These are phyloP conservation scores for Yamadazyma friedrichii DNA, from an alignment of 1,139 yeast species.

Conservation along the genomic window DNA sequence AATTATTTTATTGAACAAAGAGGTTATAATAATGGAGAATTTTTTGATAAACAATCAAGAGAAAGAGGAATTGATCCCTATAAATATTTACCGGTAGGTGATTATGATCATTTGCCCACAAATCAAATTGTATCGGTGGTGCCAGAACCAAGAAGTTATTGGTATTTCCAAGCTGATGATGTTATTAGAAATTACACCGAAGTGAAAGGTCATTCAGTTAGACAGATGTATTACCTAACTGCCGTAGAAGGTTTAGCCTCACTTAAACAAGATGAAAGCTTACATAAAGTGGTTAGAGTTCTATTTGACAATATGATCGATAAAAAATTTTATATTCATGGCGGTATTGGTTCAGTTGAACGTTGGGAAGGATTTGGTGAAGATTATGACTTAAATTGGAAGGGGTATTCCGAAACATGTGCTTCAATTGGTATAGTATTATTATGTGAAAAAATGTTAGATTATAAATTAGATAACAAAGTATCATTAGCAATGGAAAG, in stretches of 20 bases:
- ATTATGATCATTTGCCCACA: constrained; percentile 11
- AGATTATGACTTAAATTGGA: constrained; percentile 19
- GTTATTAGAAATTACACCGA: constrained; percentile 14
- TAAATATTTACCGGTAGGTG: constrained; percentile 11
- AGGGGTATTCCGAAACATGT: constrained; percentile 23
- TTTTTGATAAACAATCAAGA: constrained; percentile 15
- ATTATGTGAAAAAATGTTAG: constrained; percentile 15
- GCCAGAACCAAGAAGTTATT: constrained; percentile 19
- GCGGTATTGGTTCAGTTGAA: constrained; percentile 21
- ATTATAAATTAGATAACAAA: constrained; percentile 11
- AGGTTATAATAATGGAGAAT: constrained; percentile 19
- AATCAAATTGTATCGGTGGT: constrained; percentile 9
- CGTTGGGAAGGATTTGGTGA: constrained; percentile 24
- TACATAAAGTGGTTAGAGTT: constrained; percentile 14
- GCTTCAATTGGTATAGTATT: constrained; percentile 20
- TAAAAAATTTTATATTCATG: constrained; percentile 20
- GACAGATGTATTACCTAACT: constrained; percentile 16
- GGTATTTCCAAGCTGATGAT: constrained; percentile 20
- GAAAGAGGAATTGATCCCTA: constrained; percentile 18
- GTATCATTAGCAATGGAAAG: constrained; percentile 18
- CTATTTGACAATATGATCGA: constrained; percentile 21
- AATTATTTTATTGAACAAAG: constrained; percentile 20
- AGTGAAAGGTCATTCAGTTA: constrained; percentile 19
- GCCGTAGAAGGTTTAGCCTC: constrained; percentile 19
- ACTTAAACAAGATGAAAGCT: constrained; percentile 12